Base-by-base conservation (phyloP, 345 rosid genomes). In the Toxicodendron radicans region DNA sequence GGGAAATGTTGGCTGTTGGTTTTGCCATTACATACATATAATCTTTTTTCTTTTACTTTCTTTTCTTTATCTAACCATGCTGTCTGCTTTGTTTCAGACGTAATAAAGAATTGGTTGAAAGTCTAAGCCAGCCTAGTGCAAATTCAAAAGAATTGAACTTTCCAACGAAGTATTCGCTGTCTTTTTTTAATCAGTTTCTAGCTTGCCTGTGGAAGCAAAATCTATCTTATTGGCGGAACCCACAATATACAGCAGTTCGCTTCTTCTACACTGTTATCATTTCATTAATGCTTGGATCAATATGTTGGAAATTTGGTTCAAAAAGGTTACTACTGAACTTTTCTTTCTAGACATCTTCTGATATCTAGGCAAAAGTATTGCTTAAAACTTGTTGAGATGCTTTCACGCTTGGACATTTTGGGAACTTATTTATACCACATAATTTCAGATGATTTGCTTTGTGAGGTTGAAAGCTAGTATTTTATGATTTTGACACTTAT, bases 181-280 rank as follows among this genome's bases (percentile, higher is more conserved):
- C 98, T 10, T 84, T 87, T 67, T 80, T 83, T 52, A 89, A 85
- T 38, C 98, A 93, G 86, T 90, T 93, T 70, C 78, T 91, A 75
- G 91, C 98, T 33, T 95, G 99, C 63, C 93, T 95, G 56, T 91
- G 98, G 97, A 93, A 95, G 88, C 98, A 95, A 84, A 89, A 95
- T 74, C 85, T 95, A 30, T 95, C 97, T 17, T 95, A 95, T 64
- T 95, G 99, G 98, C 81, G 99, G 72, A 90, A 90, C 76, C 98
- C 99, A 41, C 97, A 95, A 68, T 95, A 95, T 80, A 95, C 97
- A 1, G 99, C 99, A 13, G 98, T 95, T 78, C 95, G 97, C 49
- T 90, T 89, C 89, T 95, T 93, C 85, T 95, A 95, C 88, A 95
- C 99, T 10, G 84, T 91, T 49, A 80, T 95, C 24, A 95, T 95